These are phyloP conservation scores for Copromyces sp. DNA, from an alignment of 495 filamentous ascomycete genomes.

Conservation along the genomic window DNA sequence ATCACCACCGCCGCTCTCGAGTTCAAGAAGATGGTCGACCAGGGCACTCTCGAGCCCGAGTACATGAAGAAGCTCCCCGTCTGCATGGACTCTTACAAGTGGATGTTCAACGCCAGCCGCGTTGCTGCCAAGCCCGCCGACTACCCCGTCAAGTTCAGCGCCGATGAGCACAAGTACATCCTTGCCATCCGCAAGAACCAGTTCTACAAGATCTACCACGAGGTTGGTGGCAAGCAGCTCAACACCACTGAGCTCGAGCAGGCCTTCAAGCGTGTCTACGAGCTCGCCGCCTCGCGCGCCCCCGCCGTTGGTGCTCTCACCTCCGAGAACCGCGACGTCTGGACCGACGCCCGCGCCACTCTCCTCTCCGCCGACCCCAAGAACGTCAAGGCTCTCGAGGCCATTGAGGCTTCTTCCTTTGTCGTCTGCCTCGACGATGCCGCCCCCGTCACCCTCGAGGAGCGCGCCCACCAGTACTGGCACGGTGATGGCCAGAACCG, in stretches of 20 bases:
- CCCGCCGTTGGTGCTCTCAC: conserved; percentile 80
- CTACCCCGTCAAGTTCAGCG: conserved; percentile 70
- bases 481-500: conserved; percentile 92
- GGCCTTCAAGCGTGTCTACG: conserved; percentile 78
- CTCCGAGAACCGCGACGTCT: conserved; percentile 82
- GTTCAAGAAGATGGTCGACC: conserved; percentile 89
- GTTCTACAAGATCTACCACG: conserved; percentile 78
- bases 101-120: conserved; percentile 95
- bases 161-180: conserved; percentile 70
- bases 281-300: conserved; percentile 54
- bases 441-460: conserved; percentile 84
- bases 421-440: conserved; percentile 92
- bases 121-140: conserved; percentile 77
- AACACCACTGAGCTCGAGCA: conserved; percentile 79
- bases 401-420: conserved; percentile 86
- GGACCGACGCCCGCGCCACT: conserved; percentile 73
- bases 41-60: conserved; percentile 79
- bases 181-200: conserved; percentile 88
- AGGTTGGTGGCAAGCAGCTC: conserved; percentile 69
- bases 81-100: conserved; percentile 95
- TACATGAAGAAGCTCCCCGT: conserved; percentile 95
- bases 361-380: conserved; percentile 64
- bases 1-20: conserved; percentile 75
- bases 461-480: conserved; percentile 95
- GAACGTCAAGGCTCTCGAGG: conserved; percentile 66